Base-by-base conservation (phyloP, 805 yeast genomes). In the Candida hungchunana region DNA sequence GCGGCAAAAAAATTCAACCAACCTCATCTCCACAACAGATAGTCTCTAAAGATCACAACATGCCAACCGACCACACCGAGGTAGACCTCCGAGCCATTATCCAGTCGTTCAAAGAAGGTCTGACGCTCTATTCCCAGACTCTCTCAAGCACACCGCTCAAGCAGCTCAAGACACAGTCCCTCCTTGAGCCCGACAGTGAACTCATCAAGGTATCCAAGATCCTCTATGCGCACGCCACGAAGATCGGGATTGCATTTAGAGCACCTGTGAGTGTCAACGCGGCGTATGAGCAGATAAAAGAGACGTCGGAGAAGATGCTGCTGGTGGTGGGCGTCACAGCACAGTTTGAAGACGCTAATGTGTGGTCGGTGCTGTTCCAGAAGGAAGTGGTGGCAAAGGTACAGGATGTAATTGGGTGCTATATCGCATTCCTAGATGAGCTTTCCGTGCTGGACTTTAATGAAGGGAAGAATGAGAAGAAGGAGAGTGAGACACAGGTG, bases 221-320 rank as follows among this genome's bases (percentile, higher is more conserved):
- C 26, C 64, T 81, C 7, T 78, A 70, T 55, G 88, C 95, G 1
- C 88, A 84, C 53, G 67, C 81, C 3, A 86, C 95, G 3, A 85
- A 85, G 54, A 63, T 84, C 6, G 89, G 88, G 2, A 69, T 82
- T 18, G 73, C 81, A 0, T 82, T 77, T 62, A 77, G 75, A 48
- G 79, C 84, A 3, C 77, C 78, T 2, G 67, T 73, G 28, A 60
- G 66, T 16, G 51, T 59, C 0, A 64, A 63, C 32, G 76, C 82
- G 1, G 78, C 80, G 1, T 63, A 56, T 42, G 61, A 58, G 10
- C 74, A 79, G 18, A 44, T 75, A 6, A 66, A 65, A 37, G 73
- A 74, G 24, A 53, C 69, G 5, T 62, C 73, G 0, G 64, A 67
- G 32, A 57, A 69, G 11, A 46, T 66, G n/a, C 63, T 74, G 3